Conservation (phyloP, 176 grass and related monocot species). For the Cenchrus purpureus region DNA sequence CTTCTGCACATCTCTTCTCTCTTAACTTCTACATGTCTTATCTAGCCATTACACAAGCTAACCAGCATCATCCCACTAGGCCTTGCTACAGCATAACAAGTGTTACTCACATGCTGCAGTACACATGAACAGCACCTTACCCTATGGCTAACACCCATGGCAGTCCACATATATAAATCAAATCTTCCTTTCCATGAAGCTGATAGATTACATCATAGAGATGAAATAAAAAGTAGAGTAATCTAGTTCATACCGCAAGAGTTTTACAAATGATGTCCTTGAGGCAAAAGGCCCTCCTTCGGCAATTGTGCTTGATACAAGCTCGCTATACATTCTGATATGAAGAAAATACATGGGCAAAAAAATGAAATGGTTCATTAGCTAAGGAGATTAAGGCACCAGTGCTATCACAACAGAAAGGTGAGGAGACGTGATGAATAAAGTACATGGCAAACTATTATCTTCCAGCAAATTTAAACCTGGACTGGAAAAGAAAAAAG, state of each 20-base stretch:
- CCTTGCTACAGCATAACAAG: not conserved
- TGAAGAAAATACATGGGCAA: constrained; percentile 18
- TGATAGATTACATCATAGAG: not conserved
- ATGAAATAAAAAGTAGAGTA: not conserved
- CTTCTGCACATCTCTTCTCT: not conserved
- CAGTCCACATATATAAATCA: not conserved
- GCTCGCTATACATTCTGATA: constrained; percentile 98
- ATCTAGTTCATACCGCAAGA: constrained; percentile 66
- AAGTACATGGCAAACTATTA: not conserved
- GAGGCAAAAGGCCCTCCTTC: constrained; percentile 98
- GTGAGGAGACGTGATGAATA: not conserved
- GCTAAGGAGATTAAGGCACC: not conserved
- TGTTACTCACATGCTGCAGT: not conserved
- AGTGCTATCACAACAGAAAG: constrained; percentile 26
- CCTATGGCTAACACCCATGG: not conserved
- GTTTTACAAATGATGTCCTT: constrained; percentile 95
- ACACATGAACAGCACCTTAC: not conserved
- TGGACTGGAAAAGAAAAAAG: not conserved
- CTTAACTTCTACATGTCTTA: not conserved
- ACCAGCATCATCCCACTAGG: not conserved
- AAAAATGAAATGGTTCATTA: not conserved
- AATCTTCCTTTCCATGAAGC: not conserved
- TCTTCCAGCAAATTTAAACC: not conserved
- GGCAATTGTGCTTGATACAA: constrained; percentile 94
- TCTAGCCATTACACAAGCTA: constrained; percentile 8